Evolutionary conservation across 768 basidiomycete species (phyloP).

Genomic region (Auriscalpium vulgare): DNA sequence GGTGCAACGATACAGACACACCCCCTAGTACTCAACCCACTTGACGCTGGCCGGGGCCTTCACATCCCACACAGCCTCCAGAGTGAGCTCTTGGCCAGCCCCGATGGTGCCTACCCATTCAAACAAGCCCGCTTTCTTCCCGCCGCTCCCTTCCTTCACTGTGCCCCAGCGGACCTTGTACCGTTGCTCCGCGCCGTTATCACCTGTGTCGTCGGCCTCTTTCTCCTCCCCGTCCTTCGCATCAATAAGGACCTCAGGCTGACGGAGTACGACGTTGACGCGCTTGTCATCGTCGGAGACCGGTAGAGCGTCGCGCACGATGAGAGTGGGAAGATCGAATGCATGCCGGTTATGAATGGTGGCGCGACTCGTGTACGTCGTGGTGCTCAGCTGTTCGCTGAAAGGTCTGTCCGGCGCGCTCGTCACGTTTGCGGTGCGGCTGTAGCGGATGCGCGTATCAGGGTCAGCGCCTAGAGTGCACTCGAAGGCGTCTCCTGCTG

Average conservation of each 20-base stretch:
- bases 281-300: conserved; percentile 29
- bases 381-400: conserved; percentile 23
- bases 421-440: conserved; percentile 29
- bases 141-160: conserved; percentile 35
- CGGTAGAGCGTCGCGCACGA: conserved; percentile 26
- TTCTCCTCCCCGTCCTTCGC: conserved; percentile 34
- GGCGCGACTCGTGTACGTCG: background rate
- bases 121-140: conserved; percentile 47
- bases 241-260: conserved; percentile 39
- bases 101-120: conserved; percentile 45
- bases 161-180: conserved; percentile 26
- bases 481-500: conserved; percentile 41
- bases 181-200: conserved; percentile 16
- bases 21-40: conserved; percentile 16
- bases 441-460: conserved; percentile 29
- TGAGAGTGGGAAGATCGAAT: background rate
- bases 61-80: conserved; percentile 48
- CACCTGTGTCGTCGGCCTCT: conserved; percentile 14
- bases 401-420: conserved; percentile 34
- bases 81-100: conserved; percentile 31
- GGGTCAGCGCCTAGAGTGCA: conserved; percentile 43
- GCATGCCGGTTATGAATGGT: background rate
- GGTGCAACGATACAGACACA: no score
- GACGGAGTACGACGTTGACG: conserved; percentile 36
- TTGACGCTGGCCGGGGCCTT: conserved; percentile 29